Base-by-base conservation (phyloP, 352 stramenopile genomes). In the Saprolegnia parasitica region DNA sequence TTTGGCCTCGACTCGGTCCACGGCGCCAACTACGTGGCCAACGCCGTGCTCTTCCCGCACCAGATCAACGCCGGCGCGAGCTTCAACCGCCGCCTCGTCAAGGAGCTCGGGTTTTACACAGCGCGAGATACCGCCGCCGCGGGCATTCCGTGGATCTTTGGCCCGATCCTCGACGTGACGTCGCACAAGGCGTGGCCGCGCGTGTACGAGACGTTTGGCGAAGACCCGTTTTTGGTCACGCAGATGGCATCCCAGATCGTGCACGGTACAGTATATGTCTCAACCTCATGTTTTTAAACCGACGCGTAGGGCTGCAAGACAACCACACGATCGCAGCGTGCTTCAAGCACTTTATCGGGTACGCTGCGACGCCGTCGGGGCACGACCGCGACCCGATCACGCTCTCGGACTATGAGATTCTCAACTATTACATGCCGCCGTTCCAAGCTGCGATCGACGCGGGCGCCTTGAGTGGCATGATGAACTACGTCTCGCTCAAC, bases 121-220 rank as follows among this genome's bases (percentile, higher is more conserved):
- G 83, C 74, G 39, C 72, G 74, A 4, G 87, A 96, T 73, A 93
- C 82, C 0, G 71, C 71, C 20, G 79, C 81, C 16, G 83, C 79
- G 11, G 87, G 83, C 2, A 83, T 96, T 35, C 68, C 73, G 23
- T 96, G 87, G 87, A 74, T 91, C 29, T 96, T 93, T 77, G 77
- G 75, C 40, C 87, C 87, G 4, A 82, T 94, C n/a, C 64, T 96
- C 24, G 84, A 83, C 32, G 81, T 87, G 65, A 77, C 87, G 52
- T 81, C 87, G 35, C 74, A 79, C 65, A 73, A 76, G 23, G 68
- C 83, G 26, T 96, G 87, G 87, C 58, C 79, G 8, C 76, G 87
- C 21, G 81, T 88, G 13, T 92, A 80, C 60, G 88, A 96, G 74
- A 95, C 86, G 0, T 96, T 95, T 80, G 87, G 88, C 13, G 86